Evolutionary conservation across 148 eudicot species (phyloP), one percentile per base, ranked within the genome.

Genomic region (Rhododendron henanense): DNA sequence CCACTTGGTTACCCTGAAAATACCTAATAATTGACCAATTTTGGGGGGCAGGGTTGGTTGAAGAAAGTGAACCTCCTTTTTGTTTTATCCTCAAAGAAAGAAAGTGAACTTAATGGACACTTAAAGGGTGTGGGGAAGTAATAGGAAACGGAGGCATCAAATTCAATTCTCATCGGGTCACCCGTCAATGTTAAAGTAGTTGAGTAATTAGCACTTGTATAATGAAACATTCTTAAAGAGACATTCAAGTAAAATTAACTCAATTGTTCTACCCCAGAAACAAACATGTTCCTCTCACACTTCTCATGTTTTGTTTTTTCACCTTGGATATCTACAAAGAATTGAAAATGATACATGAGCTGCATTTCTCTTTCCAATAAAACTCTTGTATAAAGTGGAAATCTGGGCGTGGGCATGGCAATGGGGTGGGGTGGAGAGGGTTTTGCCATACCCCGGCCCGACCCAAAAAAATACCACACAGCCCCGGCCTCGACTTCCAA

Each of bases 401-500:
- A 55, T 55, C 21, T 47, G 9, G 50, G 50, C 50, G 9, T 55
- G 55, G 16, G 48, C 47, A 45, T 53, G 55, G 16, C 14, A 11
- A 51, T 51, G 16, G 4, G 44, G 44, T 41, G 44, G 45, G 45
- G 45, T 41, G 45, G 45, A 5, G 7, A 41, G 6, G 45, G 45
- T 41, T 41, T 41, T 6, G 45, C 8, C 45, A 41, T 41, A 41
- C 45, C 6, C 7, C 7, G 0, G 45, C 6, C 45, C 1, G 45
- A 41, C 1, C 1, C 0, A 1, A 41, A 41, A 41, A 41, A 41
- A 41, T 41, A 5, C 45, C 45, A 5, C 45, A 41, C 45, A 41
- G 44, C 1, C 1, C 44, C 6, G 6, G 1, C 1, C 44, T 41
- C 6, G 44, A 41, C 1, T 0, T 0, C 6, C 1, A 41, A 5